Evolutionary conservation across 495 filamentous ascomycete species (phyloP), one percentile per base, ranked within the genome.

Genomic region (Penicillium simplicissimum): DNA sequence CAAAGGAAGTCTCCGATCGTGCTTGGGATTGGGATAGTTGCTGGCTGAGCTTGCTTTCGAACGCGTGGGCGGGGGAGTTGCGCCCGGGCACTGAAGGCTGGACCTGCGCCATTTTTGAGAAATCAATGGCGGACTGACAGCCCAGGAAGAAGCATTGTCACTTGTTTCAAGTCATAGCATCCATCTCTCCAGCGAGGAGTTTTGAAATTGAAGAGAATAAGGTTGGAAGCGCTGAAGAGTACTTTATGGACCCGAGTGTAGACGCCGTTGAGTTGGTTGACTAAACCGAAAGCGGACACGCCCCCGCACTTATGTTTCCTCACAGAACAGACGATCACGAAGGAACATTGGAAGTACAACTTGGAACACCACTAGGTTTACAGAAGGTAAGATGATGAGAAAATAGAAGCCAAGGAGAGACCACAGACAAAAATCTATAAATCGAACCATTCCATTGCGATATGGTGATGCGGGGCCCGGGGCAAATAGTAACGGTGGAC

Each of bases 11-110:
- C 56, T 58, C 57, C 57, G 64, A 55, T 52, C 75, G 72, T 35
- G 63, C 67, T 48, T 52, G 48, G 4, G 48, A 57, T 52, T 76
- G 72, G 34, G 64, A 69, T 45, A 79, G 65, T 61, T 79, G 77
- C 52, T 79, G 74, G 63, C 73, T 79, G 33, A 79, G 68, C 54
- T 74, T 74, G 72, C 77, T 78, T 52, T 77, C 74, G 61, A 77
- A 77, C 45, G 64, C 53, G 28, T 66, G 69, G 36, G 57, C 58
- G 8, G 69, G 67, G 17, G 58, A 35, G 23, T 67, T 65, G 15
- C 69, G 67, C 61, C 65, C 62, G 17, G 64, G 69, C 56, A 53
- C 68, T 53, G 65, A 51, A 49, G 69, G 69, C 48, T 63, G 65
- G 21, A 65, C 51, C 37, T 68, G 62, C n/a, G 65, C 65, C 69